These are phyloP conservation scores for Telfairia occidentalis DNA, from an alignment of 331 rosid genomes.

Conservation along the genomic window DNA sequence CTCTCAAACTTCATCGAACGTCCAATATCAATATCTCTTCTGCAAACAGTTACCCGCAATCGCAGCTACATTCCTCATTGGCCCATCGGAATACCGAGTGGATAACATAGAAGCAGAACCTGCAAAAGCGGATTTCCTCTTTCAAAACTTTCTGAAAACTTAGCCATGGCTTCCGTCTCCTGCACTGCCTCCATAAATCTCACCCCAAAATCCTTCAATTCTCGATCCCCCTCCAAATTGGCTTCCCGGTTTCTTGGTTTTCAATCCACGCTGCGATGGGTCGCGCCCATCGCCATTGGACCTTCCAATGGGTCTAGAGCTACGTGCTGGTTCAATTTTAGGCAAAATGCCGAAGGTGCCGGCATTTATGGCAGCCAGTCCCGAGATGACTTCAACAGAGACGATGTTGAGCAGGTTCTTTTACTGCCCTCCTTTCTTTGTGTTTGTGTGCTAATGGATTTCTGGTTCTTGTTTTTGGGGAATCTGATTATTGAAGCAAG, in stretches of 20 bases:
- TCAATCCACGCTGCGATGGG: slow-evolving; percentile 26
- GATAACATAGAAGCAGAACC: slow-evolving; percentile 4
- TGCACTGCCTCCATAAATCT: slow-evolving; percentile 37
- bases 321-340: slow-evolving; percentile 79
- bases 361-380: slow-evolving; percentile 94
- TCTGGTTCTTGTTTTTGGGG: not conserved
- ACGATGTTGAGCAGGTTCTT: slow-evolving; percentile 86
- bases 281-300: slow-evolving; percentile 36
- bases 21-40: not conserved
- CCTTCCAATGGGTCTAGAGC: slow-evolving; percentile 73
- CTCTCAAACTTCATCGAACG: not conserved
- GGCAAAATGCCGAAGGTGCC: slow-evolving; percentile 86
- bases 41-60: not conserved
- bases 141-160: not conserved
- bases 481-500: not conserved
- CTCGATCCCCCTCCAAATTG: slow-evolving; percentile 26
- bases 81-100: not conserved
- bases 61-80: not conserved
- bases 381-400: slow-evolving; percentile 81
- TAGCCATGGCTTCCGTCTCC: slow-evolving; percentile 66
- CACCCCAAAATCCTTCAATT: slow-evolving; percentile 23
- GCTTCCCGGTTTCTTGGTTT: slow-evolving; percentile 39
- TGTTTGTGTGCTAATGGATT: not conserved
- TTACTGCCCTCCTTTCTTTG: not conserved
- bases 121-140: not conserved